phyloP scores from a whole-genome alignment of 306 rosid species.

The Begonia fuchsioides region DNA sequence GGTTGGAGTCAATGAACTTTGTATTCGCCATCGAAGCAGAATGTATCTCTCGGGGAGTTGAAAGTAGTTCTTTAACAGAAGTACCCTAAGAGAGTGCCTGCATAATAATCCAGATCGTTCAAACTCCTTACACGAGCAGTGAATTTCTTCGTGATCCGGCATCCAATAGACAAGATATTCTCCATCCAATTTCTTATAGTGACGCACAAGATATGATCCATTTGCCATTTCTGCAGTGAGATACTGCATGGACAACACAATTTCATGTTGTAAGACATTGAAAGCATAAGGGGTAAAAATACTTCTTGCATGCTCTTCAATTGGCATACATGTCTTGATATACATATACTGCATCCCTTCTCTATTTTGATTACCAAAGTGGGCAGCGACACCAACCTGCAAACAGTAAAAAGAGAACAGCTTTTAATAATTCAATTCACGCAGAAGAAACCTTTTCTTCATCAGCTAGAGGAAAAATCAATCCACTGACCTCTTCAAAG shows the following conservation, averaged over 20 bases:
- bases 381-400: constrained; percentile 25
- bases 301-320: constrained; percentile 48
- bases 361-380: constrained; percentile 19
- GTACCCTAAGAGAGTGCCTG: constrained; percentile 46
- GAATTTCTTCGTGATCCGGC: constrained; percentile 33
- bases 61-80: constrained; percentile 37
- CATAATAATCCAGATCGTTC: constrained; percentile 53
- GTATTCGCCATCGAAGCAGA: constrained; percentile 39
- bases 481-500: constrained; percentile 37
- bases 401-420: constrained; percentile 4
- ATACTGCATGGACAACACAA: constrained; percentile 33
- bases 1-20: constrained; percentile 21
- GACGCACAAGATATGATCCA: constrained; percentile 45
- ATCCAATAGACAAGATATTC: constrained; percentile 40
- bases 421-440: neutral
- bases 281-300: constrained; percentile 48
- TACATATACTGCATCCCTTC: constrained; percentile 24
- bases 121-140: constrained; percentile 54
- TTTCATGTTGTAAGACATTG: constrained; percentile 35
- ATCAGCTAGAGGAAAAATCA: no score
- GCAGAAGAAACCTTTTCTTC: neutral
- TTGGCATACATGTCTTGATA: constrained; percentile 49
- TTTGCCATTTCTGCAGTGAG: constrained; percentile 30
- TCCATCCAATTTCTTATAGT: constrained; percentile 43
- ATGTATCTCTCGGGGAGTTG: constrained; percentile 43